Conservation (phyloP, 2,329 filamentous ascomycete genomes). For the Phaeomoniella chlamydospora region DNA sequence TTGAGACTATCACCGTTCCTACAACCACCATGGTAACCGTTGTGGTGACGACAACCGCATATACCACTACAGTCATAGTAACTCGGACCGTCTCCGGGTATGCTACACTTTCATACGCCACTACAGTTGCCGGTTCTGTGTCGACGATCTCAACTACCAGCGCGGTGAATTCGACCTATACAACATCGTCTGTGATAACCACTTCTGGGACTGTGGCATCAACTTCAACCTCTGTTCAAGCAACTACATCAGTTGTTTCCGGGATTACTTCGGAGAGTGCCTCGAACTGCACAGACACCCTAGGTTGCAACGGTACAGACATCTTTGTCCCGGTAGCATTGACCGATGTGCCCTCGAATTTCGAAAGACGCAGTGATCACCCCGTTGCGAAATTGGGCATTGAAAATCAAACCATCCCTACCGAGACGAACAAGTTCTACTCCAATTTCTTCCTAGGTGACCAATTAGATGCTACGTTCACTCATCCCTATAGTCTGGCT, state of each 20-base stretch:
- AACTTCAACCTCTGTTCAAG: slow-evolving; percentile 8
- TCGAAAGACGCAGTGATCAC: slow-evolving; percentile 23
- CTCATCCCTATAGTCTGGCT: slow-evolving; percentile 58
- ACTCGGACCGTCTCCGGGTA: slow-evolving; percentile 8
- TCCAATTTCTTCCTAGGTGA: slow-evolving; percentile 65
- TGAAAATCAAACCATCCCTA: slow-evolving; percentile 14
- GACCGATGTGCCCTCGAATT: slow-evolving; percentile 21
- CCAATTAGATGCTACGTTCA: slow-evolving; percentile 56
- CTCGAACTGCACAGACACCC: slow-evolving; percentile 7
- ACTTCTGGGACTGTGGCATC: slow-evolving; percentile 8
- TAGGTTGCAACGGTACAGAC: slow-evolving; percentile 18
- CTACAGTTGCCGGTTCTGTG: slow-evolving; percentile 7
- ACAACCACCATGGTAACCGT: slow-evolving; percentile 10
- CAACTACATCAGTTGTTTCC: slow-evolving; percentile 8
- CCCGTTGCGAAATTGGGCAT: slow-evolving; percentile 24
- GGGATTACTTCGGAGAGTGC: slow-evolving; percentile 3
- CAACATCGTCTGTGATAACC: slow-evolving; percentile 8
- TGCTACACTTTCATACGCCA: slow-evolving; percentile 9
- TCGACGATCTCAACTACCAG: slow-evolving; percentile 9
- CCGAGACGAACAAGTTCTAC: slow-evolving; percentile 47
- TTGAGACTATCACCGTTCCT: slow-evolving; percentile 11
- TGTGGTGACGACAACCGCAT: slow-evolving; percentile 7
- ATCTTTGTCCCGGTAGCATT: slow-evolving; percentile 26
- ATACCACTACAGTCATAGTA: slow-evolving; percentile 8
- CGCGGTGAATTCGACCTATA: slow-evolving; percentile 9